Conservation (phyloP, 2,329 filamentous ascomycete species). For the Beauveria medogensis region DNA sequence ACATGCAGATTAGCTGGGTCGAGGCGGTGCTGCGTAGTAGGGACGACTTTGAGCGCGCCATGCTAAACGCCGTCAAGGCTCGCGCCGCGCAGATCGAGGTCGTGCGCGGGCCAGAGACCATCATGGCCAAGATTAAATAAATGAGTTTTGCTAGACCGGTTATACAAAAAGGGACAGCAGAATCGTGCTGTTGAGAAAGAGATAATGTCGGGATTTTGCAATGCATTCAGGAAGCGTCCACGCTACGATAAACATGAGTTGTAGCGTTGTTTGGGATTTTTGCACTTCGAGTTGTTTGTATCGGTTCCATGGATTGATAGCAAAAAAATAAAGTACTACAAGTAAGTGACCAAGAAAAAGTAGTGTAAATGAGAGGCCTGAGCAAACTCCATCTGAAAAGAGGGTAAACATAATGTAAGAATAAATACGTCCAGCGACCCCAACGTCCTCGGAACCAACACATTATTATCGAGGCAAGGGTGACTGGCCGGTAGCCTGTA, state of each 20-base stretch:
- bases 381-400: conserved; percentile 2
- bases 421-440: neutral
- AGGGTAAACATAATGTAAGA: neutral
- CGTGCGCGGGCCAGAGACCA: conserved; percentile 75
- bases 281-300: neutral
- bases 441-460: neutral
- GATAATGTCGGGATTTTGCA: neutral
- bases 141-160: neutral
- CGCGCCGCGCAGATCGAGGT: conserved; percentile 80
- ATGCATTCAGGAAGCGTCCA: neutral
- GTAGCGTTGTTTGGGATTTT: neutral
- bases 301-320: neutral
- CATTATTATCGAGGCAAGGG: neutral
- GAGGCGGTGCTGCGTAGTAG: conserved; percentile 79
- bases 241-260: no score
- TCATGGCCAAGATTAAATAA: conserved; percentile 70
- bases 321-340: neutral
- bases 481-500: neutral
- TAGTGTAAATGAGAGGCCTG: conserved; percentile 1
- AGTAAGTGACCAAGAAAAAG: neutral
- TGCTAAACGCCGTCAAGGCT: conserved; percentile 83
- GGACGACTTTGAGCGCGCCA: conserved; percentile 87
- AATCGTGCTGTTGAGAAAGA: neutral
- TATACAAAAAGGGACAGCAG: neutral
- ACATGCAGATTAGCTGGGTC: conserved; percentile 90